Evolutionary conservation across 2,329 filamentous ascomycete genomes (phyloP).

Genomic region (Thermochaetoides dissita): DNA sequence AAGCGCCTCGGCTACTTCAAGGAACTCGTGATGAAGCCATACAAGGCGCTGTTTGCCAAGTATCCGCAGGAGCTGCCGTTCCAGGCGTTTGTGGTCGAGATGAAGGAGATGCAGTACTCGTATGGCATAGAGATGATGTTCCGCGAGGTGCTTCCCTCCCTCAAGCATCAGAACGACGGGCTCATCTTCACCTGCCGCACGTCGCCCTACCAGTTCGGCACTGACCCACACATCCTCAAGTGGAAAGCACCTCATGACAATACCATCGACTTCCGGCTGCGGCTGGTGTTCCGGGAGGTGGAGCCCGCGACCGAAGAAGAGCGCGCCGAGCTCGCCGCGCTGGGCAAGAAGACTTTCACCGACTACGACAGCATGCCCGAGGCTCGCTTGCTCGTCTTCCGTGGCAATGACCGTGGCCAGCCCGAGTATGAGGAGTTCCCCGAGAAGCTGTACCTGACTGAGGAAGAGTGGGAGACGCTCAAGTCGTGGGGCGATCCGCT

Average conservation of each 20-base stretch:
- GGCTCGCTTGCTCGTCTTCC: slow-evolving; percentile 60
- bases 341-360: slow-evolving; percentile 46
- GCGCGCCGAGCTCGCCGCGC: slow-evolving; percentile 48
- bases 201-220: slow-evolving; percentile 76
- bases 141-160: slow-evolving; percentile 62
- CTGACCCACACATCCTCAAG: slow-evolving; percentile 86
- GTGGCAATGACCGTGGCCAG: slow-evolving; percentile 37
- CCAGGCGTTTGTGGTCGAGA: slow-evolving; percentile 67
- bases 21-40: slow-evolving; percentile 60
- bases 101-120: slow-evolving; percentile 78
- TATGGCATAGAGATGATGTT: slow-evolving; percentile 93
- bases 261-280: slow-evolving; percentile 80
- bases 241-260: slow-evolving; percentile 97
- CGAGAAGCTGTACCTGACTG: slow-evolving; percentile 49
- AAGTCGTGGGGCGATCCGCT: slow-evolving; percentile 62
- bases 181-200: slow-evolving; percentile 93
- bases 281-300: slow-evolving; percentile 59
- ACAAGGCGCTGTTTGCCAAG: slow-evolving; percentile 45
- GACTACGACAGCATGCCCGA: slow-evolving; percentile 71
- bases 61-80: slow-evolving; percentile 56
- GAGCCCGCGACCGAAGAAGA: slow-evolving; percentile 56
- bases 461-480: slow-evolving; percentile 69
- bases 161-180: slow-evolving; percentile 90
- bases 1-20: slow-evolving; percentile 82
- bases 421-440: slow-evolving; percentile 51